phyloP scores from a whole-genome alignment of 1,139 yeast species.

The Candida glucosophila region DNA sequence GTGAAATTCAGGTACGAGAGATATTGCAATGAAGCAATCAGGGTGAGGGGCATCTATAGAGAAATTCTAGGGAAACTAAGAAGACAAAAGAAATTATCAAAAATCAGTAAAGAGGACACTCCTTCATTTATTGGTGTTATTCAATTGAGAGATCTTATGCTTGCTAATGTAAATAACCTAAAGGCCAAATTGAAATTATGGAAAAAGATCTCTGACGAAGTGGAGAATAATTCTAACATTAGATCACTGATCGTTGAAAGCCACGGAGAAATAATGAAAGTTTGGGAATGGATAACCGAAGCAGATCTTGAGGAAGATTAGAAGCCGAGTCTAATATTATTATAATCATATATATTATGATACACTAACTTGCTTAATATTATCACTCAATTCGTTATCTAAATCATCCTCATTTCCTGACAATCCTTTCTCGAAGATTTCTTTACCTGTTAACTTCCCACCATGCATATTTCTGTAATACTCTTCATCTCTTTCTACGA shows the following conservation, averaged over 20 bases:
- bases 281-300: constrained; percentile 82
- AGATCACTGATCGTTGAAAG: constrained; percentile 54
- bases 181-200: constrained; percentile 47
- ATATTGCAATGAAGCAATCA: constrained; percentile 20
- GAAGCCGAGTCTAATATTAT: not conserved
- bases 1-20: constrained; percentile 26
- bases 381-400: constrained; percentile 16
- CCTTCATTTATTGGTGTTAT: constrained; percentile 57
- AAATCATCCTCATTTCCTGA: constrained; percentile 51
- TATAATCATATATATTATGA: constrained; percentile 1
- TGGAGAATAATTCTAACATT: constrained; percentile 64
- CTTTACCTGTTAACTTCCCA: constrained; percentile 78
- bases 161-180: constrained; percentile 37
- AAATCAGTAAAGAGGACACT: constrained; percentile 16
- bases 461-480: constrained; percentile 53
- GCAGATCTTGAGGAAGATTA: constrained; percentile 9
- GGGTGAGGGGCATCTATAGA: constrained; percentile 26
- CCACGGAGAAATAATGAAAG: constrained; percentile 80
- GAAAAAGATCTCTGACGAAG: constrained; percentile 48
- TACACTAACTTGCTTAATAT: constrained; percentile 6
- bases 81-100: constrained; percentile 23
- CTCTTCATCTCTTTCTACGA: constrained; percentile 40
- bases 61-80: constrained; percentile 42
- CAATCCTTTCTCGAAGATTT: constrained; percentile 83
- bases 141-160: constrained; percentile 66